These are phyloP conservation scores for Solanum tarapatanum DNA, from an alignment of 257 asterid species.

Conservation along the genomic window DNA sequence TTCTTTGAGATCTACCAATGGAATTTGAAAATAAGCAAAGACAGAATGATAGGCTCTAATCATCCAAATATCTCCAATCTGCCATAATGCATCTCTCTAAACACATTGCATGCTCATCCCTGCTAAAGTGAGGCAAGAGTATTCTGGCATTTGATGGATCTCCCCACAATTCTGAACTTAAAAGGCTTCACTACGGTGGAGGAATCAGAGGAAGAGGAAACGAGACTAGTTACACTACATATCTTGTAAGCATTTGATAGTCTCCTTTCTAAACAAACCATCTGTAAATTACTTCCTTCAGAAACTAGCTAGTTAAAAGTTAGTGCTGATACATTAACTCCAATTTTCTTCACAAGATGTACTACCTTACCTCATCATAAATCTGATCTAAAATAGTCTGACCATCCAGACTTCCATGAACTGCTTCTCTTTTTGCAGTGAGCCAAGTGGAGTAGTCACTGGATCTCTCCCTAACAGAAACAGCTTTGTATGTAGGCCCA, in stretches of 20 bases:
- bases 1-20: background rate
- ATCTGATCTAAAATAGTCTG: conserved; percentile 50
- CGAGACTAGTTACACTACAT: background rate
- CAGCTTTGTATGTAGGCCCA: conserved; percentile 57
- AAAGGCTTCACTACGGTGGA: background rate
- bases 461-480: conserved; percentile 38
- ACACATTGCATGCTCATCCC: background rate
- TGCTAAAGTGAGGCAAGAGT: background rate
- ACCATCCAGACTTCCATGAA: conserved; percentile 57
- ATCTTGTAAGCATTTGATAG: background rate
- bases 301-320: background rate
- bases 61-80: background rate
- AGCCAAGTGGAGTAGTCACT: conserved; percentile 42
- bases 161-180: background rate
- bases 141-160: background rate
- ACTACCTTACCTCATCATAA: conserved; percentile 46
- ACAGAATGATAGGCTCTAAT: background rate
- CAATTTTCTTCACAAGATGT: background rate
- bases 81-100: background rate
- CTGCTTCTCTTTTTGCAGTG: conserved; percentile 54
- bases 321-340: background rate
- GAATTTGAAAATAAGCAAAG: background rate
- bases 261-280: background rate
- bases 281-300: background rate
- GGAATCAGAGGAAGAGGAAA: background rate